Percentiles rank a stretch among this genome's conserved stretches.
These are phyloP conservation scores for Ammopiptanthus mongolicus DNA, from an alignment of 306 rosid genomes.

Conservation along the genomic window DNA sequence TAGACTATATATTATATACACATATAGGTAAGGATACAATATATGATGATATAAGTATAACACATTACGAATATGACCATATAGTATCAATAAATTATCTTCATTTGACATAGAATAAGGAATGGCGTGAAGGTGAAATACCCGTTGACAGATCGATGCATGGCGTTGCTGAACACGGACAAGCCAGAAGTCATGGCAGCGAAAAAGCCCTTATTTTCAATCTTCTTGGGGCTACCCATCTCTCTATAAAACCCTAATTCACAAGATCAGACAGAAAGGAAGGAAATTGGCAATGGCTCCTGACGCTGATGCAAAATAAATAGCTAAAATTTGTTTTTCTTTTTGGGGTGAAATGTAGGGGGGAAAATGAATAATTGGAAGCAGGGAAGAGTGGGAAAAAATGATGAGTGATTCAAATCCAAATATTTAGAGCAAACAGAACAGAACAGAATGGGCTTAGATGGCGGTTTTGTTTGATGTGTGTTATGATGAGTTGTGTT, in stretches of 20 bases:
- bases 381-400: neutral
- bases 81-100: neutral
- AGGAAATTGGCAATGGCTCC: neutral
- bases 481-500: neutral
- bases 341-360: neutral
- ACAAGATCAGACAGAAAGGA: neutral
- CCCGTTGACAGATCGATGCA: slow-evolving; percentile 86
- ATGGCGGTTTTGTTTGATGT: neutral
- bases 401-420: neutral
- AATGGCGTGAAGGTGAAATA: slow-evolving; percentile 19
- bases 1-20: too few species aligned
- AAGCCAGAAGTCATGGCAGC: slow-evolving; percentile 65
- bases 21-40: too few species aligned
- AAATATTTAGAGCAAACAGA: neutral
- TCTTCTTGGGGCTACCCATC: slow-evolving; percentile 47
- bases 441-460: neutral
- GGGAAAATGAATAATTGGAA: neutral
- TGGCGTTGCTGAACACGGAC: slow-evolving; percentile 61
- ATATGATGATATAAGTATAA: neutral
- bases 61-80: neutral
- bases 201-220: slow-evolving; percentile 52
- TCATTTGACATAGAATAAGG: neutral
- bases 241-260: slow-evolving; percentile 20
- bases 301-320: neutral
- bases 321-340: neutral